Evolutionary conservation across 495 filamentous ascomycete genomes (phyloP).

Genomic region (Trichodelitschia bisporula): DNA sequence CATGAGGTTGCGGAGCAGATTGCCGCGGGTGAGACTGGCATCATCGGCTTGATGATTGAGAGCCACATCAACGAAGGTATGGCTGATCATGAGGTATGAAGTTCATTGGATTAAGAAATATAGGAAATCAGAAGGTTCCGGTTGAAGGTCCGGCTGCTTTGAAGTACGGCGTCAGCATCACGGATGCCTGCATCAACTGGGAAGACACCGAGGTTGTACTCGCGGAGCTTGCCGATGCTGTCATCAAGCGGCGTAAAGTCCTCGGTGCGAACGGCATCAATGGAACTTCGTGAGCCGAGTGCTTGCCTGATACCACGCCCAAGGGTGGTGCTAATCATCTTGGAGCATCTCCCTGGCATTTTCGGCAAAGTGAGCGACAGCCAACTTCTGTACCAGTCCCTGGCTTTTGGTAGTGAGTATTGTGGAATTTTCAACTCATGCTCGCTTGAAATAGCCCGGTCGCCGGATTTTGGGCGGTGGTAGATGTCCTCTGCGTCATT

Average conservation of each 20-base stretch:
- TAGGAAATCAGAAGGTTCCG: conserved; percentile 79
- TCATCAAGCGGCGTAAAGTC: conserved; percentile 37
- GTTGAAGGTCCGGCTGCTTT: conserved; percentile 68
- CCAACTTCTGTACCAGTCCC: too few relatives aligned
- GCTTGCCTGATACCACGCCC: too few relatives aligned
- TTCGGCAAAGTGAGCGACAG: too few relatives aligned
- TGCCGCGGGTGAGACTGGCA: conserved; percentile 51
- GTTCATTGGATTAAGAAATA: not conserved
- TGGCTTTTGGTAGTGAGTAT: too few relatives aligned
- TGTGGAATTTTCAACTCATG: too few relatives aligned
- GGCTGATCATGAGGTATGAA: conserved; percentile 2
- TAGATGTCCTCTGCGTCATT: too few relatives aligned
- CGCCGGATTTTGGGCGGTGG: too few relatives aligned
- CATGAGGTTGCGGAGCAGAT: conserved; percentile 63
- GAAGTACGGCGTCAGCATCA: conserved; percentile 91
- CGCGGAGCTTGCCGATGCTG: conserved; percentile 54
- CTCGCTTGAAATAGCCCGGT: too few relatives aligned
- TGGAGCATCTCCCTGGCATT: too few relatives aligned
- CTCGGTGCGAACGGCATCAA: conserved; percentile 12
- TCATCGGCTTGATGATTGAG: conserved; percentile 99
- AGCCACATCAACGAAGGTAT: conserved; percentile 83
- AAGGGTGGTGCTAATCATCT: too few relatives aligned
- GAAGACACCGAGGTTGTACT: conserved; percentile 73
- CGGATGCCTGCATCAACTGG: conserved; percentile 92
- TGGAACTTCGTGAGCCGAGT: too few relatives aligned